Evolutionary conservation across 345 rosid species (phyloP).

Genomic region (Salix dunnii): DNA sequence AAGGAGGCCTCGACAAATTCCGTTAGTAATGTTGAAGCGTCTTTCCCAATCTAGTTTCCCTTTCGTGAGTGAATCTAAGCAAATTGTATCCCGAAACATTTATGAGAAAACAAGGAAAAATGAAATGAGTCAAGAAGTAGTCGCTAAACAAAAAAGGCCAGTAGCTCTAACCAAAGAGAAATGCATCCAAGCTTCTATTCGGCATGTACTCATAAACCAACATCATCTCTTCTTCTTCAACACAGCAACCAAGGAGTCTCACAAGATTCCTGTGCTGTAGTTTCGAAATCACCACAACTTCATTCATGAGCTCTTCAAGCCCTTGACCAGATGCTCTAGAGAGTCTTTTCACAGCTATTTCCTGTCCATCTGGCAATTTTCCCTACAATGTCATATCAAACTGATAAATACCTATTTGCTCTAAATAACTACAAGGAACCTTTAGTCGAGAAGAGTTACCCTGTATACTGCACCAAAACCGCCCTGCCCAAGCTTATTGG

Average conservation of each 20-base stretch:
- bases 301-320: neutral
- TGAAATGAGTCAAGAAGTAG: no score
- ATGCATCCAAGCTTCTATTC: conserved; percentile 20
- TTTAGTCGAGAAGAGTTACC: neutral
- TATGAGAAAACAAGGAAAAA: no score
- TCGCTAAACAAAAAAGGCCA: no score
- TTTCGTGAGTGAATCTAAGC: no score
- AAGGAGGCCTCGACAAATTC: no score
- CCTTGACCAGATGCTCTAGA: conserved; percentile 23
- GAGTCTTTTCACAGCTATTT: conserved; percentile 23
- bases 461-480: conserved; percentile 27
- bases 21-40: no score
- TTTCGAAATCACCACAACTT: neutral
- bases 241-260: conserved; percentile 16
- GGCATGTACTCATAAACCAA: neutral
- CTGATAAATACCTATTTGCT: neutral
- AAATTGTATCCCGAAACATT: no score
- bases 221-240: conserved; percentile 17
- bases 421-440: neutral
- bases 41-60: no score
- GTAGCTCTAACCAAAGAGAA: conserved; percentile 6
- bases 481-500: conserved; percentile 20
- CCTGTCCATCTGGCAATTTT: conserved; percentile 8
- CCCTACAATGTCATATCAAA: conserved; percentile 7
- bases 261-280: conserved; percentile 28